Evolutionary conservation across 805 yeast genomes (phyloP).

Genomic region (Priceomyces fermenticarens): DNA sequence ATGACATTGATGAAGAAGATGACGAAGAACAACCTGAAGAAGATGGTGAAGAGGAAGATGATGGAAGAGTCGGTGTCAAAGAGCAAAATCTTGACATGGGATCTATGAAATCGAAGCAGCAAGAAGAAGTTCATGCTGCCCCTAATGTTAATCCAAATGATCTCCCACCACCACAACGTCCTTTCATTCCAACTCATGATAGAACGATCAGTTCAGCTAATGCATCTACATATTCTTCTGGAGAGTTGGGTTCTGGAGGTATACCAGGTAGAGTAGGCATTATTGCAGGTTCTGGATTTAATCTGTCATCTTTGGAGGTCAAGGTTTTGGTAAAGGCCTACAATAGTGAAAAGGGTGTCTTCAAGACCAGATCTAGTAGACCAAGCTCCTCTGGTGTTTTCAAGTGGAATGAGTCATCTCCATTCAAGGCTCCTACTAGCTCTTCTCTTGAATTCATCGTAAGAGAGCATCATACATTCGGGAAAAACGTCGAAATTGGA

Average conservation of each 20-base stretch:
- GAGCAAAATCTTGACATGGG: constrained; percentile 4
- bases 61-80: constrained; percentile 6
- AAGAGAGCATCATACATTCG: constrained; percentile 67
- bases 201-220: constrained; percentile 24
- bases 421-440: constrained; percentile 65
- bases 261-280: constrained; percentile 56
- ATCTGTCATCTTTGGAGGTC: constrained; percentile 43
- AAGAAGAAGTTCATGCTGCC: constrained; percentile 17
- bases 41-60: constrained; percentile 1
- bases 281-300: constrained; percentile 44
- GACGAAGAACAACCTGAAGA: constrained; percentile 2
- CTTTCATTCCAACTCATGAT: constrained; percentile 17
- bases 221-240: constrained; percentile 31
- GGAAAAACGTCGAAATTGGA: constrained; percentile 66
- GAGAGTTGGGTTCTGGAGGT: constrained; percentile 28
- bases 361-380: constrained; percentile 61
- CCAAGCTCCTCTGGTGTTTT: constrained; percentile 41
- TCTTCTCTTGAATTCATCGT: constrained; percentile 60
- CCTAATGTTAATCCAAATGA: constrained; percentile 31
- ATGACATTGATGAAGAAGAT: constrained; percentile 1
- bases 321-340: constrained; percentile 49
- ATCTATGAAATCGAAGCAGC: constrained; percentile 6
- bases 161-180: constrained; percentile 40
- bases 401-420: constrained; percentile 60
- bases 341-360: constrained; percentile 53